These are phyloP conservation scores for Trichoderma sp. DNA, from an alignment of 2,329 filamentous ascomycete species.

Conservation along the genomic window DNA sequence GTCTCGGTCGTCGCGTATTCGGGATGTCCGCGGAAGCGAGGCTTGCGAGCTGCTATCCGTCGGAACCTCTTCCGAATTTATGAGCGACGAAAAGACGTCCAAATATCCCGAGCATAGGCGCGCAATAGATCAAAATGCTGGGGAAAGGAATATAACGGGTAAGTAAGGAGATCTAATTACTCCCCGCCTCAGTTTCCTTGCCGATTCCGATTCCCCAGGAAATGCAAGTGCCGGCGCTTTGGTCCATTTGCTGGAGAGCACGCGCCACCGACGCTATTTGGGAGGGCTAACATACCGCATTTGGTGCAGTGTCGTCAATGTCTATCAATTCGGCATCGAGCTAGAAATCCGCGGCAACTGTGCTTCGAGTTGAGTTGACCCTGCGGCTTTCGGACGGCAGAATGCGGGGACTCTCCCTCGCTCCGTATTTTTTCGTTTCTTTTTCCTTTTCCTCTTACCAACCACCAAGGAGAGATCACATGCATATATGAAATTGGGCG, in stretches of 20 bases:
- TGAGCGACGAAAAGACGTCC: background rate
- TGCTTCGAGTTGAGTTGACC: no score
- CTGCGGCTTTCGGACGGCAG: background rate
- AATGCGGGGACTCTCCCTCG: background rate
- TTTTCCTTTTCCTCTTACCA: background rate
- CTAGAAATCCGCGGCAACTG: background rate
- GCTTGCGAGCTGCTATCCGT: background rate
- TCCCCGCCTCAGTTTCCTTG: background rate
- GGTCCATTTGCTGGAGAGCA: background rate
- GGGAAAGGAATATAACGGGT: background rate
- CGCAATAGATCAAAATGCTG: background rate
- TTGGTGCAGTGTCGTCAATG: background rate
- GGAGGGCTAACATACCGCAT: background rate
- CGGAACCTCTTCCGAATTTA: background rate
- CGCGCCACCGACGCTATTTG: background rate
- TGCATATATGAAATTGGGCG: background rate
- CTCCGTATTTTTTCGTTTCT: background rate
- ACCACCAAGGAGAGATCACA: background rate
- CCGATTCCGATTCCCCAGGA: conserved; percentile 9
- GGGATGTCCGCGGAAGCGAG: conserved; percentile 2
- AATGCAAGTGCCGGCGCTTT: background rate
- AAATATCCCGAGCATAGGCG: background rate
- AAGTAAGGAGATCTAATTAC: background rate
- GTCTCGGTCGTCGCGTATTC: background rate
- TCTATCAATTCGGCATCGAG: background rate